phyloP scores from a whole-genome alignment of 345 rosid species.

The Eucalyptus regnans region DNA sequence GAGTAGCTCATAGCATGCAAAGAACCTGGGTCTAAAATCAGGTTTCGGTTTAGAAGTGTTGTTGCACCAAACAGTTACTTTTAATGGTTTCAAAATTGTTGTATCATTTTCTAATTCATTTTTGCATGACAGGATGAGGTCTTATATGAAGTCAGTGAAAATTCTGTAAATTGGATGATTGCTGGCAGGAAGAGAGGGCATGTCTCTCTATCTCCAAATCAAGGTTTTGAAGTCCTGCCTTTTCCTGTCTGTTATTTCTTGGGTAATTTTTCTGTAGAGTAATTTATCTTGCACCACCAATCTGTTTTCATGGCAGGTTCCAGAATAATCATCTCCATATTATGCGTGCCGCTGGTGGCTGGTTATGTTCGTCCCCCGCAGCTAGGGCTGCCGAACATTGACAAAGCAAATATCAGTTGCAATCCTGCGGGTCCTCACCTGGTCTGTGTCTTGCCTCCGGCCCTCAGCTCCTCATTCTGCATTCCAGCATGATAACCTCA shows the following conservation, averaged over 20 bases:
- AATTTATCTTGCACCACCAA: background rate
- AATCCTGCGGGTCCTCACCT: slow-evolving; percentile 87
- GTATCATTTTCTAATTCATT: background rate
- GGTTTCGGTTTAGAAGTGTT: background rate
- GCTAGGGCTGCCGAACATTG: slow-evolving; percentile 47
- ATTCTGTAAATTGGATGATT: slow-evolving; percentile 84
- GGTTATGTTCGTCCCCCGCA: slow-evolving; percentile 90
- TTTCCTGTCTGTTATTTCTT: background rate
- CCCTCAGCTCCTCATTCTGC: slow-evolving; percentile 78
- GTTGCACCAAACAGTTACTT: background rate
- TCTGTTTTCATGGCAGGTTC: slow-evolving; percentile 31
- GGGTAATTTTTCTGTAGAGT: background rate
- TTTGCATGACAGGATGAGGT: slow-evolving; percentile 46
- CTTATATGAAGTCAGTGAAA: slow-evolving; percentile 72
- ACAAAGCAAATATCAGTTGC: slow-evolving; percentile 71
- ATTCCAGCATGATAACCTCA: slow-evolving; percentile 28
- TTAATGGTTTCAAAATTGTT: background rate
- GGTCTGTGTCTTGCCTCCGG: slow-evolving; percentile 81
- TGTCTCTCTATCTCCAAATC: slow-evolving; percentile 50
- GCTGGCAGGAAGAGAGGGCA: slow-evolving; percentile 96
- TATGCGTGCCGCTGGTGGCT: slow-evolving; percentile 76
- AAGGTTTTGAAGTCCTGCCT: slow-evolving; percentile 27
- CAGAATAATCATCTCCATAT: slow-evolving; percentile 60
- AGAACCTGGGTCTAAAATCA: background rate
- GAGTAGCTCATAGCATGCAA: background rate